Evolutionary conservation across 2,329 filamentous ascomycete genomes (phyloP).

Genomic region (Botrytis paeoniae): DNA sequence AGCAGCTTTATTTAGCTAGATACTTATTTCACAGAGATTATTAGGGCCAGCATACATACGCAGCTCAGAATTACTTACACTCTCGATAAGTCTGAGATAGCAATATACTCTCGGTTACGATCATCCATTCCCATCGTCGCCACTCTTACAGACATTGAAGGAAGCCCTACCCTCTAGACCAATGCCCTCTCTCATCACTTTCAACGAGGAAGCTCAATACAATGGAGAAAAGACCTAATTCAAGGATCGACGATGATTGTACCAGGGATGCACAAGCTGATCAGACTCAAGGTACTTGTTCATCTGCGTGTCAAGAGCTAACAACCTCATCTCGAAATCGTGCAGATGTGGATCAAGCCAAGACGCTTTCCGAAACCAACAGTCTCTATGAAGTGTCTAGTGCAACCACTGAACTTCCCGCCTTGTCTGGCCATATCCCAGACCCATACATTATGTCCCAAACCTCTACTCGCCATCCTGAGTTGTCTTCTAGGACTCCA

Average conservation of each 20-base stretch:
- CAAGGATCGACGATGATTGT: not conserved
- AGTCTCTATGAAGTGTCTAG: not conserved
- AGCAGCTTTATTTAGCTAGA: not conserved
- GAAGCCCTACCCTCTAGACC: not conserved
- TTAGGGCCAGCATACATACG: not conserved
- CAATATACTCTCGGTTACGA: not conserved
- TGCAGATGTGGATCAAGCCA: not conserved
- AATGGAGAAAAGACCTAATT: not conserved
- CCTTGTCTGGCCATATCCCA: too few species aligned
- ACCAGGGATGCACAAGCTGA: not conserved
- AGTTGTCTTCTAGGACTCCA: too few species aligned
- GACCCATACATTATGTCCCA: not conserved
- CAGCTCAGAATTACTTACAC: not conserved
- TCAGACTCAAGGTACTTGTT: not conserved
- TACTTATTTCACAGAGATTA: not conserved
- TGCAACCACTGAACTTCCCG: not conserved
- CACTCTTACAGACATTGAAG: not conserved
- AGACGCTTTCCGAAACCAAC: too few species aligned
- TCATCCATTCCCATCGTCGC: too few species aligned
- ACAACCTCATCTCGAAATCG: not conserved
- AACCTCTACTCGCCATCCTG: too few species aligned
- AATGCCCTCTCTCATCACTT: not conserved
- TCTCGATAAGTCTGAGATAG: not conserved
- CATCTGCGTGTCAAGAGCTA: not conserved
- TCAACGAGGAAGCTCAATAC: not conserved